A percentile compares a stretch with the other conserved stretches of the same genome.
phyloP scores from a whole-genome alignment of 768 basidiomycete genomes.

The Tricholoma terreum region DNA sequence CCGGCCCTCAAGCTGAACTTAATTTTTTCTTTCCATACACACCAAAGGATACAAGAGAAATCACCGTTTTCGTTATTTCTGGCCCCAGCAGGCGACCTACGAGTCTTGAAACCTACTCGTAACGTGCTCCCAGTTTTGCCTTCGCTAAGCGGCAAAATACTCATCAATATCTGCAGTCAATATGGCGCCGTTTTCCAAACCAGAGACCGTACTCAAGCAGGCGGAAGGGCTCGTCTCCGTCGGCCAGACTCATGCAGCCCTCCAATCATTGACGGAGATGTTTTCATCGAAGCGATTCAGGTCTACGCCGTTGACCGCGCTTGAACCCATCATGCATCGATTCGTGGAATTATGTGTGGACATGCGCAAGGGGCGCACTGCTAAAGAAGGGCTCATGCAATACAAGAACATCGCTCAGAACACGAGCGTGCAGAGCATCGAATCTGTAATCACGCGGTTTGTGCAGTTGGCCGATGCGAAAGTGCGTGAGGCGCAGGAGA shows the following conservation, averaged over 20 bases:
- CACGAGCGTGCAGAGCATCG: slow-evolving; percentile 86
- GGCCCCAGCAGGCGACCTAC: slow-evolving; percentile 4
- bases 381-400: slow-evolving; percentile 94
- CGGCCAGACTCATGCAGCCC: slow-evolving; percentile 85
- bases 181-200: slow-evolving; percentile 91
- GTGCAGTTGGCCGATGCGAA: slow-evolving; percentile 78
- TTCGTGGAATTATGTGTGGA: slow-evolving; percentile 97
- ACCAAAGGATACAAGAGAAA: slow-evolving; percentile 3
- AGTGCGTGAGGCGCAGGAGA: slow-evolving; percentile 82
- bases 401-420: slow-evolving; percentile 99
- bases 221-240: slow-evolving; percentile 94
- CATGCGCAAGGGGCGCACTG: slow-evolving; percentile 89
- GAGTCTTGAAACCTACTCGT: slow-evolving; percentile 2
- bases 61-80: slow-evolving; percentile 1
- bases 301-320: slow-evolving; percentile 78
- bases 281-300: slow-evolving; percentile 93
- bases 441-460: slow-evolving; percentile 85
- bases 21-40: slow-evolving; percentile 16
- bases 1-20: slow-evolving; percentile 13
- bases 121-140: slow-evolving; percentile 4
- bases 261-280: slow-evolving; percentile 89
- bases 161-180: slow-evolving; percentile 14
- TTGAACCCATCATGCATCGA: slow-evolving; percentile 94
- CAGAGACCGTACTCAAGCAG: slow-evolving; percentile 87
- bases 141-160: not conserved